Evolutionary conservation across 257 asterid genomes (phyloP).

Genomic region (Lithospermum erythrorhizon): DNA sequence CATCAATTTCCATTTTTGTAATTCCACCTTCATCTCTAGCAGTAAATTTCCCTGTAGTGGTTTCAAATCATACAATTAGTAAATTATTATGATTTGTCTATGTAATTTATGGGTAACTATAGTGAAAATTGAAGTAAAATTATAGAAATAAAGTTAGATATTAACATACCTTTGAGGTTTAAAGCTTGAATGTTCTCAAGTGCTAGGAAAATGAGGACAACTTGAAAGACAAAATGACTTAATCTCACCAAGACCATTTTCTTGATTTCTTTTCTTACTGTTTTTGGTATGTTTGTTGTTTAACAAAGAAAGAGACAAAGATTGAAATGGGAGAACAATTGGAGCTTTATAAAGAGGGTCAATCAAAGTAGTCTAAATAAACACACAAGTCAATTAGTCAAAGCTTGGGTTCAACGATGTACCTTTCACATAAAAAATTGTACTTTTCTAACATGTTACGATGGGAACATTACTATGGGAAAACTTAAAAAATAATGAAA

Average conservation of each 20-base stretch:
- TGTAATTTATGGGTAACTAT: too few species aligned
- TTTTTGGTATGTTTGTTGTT: background rate
- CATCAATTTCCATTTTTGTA: constrained; percentile 4
- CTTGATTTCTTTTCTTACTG: constrained; percentile 1
- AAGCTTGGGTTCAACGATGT: constrained; percentile 35
- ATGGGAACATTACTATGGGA: constrained; percentile 14
- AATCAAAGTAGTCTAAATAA: background rate
- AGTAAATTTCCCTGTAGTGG: constrained; percentile 11
- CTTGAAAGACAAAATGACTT: constrained; percentile 11
- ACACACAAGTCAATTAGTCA: constrained; percentile 58
- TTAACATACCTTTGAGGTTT: constrained; percentile 29
- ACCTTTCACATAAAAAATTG: constrained; percentile 8
- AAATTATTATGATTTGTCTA: background rate
- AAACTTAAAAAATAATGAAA: constrained; percentile 13
- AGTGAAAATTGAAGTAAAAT: background rate
- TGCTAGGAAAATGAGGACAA: constrained; percentile 18
- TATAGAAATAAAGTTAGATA: background rate
- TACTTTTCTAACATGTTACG: background rate
- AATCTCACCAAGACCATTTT: constrained; percentile 19
- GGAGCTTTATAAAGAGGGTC: constrained; percentile 26
- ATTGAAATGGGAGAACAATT: constrained; percentile 3
- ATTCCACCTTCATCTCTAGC: constrained; percentile 10
- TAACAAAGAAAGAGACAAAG: constrained; percentile 10
- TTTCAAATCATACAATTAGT: constrained; percentile 11
- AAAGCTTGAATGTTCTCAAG: constrained; percentile 13